Percentiles rank a stretch among this genome's conserved stretches.
Conservation (phyloP, 306 rosid species). For the Canavalia ensiformis region DNA sequence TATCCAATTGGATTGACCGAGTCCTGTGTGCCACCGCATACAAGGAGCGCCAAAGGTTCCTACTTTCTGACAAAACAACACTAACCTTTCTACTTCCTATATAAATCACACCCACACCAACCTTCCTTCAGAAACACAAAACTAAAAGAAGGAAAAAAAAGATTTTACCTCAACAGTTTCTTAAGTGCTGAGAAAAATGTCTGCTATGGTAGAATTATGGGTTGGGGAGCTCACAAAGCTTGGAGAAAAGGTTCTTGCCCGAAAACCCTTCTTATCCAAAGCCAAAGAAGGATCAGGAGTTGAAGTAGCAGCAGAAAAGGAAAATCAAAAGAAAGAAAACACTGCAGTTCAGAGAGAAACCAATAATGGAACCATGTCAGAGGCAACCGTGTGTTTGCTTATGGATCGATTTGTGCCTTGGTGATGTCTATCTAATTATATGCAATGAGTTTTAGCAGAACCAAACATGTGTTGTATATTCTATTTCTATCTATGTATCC, state of each 20-base stretch:
- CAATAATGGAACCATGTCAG: constrained; percentile 62
- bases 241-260: constrained; percentile 57
- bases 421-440: constrained; percentile 46
- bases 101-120: constrained; percentile 22
- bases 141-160: not conserved
- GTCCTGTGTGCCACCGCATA: constrained; percentile 57
- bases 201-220: constrained; percentile 75
- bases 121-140: not conserved
- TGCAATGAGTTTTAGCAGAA: not conserved
- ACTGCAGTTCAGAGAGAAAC: constrained; percentile 31
- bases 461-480: constrained; percentile 13
- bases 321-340: constrained; percentile 36
- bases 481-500: constrained; percentile 7
- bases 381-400: constrained; percentile 73
- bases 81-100: constrained; percentile 23
- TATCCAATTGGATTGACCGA: constrained; percentile 21
- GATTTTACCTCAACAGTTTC: not conserved
- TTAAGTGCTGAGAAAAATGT: constrained; percentile 52
- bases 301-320: constrained; percentile 18
- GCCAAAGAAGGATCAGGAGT: constrained; percentile 50
- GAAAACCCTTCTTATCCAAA: constrained; percentile 43
- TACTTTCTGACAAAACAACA: not conserved
- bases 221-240: constrained; percentile 74
- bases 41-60: constrained; percentile 39
- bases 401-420: constrained; percentile 91